These are phyloP conservation scores for Leccinum uliginosum DNA, from an alignment of 768 basidiomycete species.

Conservation along the genomic window DNA sequence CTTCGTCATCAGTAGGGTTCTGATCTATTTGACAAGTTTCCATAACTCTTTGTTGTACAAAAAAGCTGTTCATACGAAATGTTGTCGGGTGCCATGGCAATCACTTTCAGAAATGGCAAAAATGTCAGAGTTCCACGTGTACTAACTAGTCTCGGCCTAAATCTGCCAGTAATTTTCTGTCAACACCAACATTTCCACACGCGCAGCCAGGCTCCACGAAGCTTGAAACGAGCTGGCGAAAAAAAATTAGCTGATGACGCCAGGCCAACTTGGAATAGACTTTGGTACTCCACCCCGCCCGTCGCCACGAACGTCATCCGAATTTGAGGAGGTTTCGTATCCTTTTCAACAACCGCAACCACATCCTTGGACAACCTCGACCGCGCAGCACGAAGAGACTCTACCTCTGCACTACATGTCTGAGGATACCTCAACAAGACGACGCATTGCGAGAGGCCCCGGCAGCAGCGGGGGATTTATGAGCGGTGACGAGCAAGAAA, in stretches of 20 bases:
- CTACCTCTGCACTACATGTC: conserved; percentile 51
- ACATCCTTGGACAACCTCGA: conserved; percentile 26
- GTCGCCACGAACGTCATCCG: conserved; percentile 51
- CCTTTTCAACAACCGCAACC: conserved; percentile 37
- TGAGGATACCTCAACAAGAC: conserved; percentile 45
- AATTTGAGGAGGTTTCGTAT: conserved; percentile 69
- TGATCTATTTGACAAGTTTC: background rate
- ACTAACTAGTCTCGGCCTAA: background rate
- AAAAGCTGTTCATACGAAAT: conserved; percentile 20
- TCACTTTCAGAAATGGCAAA: background rate
- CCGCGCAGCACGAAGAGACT: conserved; percentile 33
- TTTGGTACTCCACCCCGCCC: conserved; percentile 55
- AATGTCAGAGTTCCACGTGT: conserved; percentile 10
- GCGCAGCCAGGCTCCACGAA: background rate
- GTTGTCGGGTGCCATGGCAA: conserved; percentile 11
- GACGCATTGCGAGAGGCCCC: conserved; percentile 39
- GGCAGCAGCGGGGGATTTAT: conserved; percentile 30
- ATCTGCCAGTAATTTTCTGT: no score
- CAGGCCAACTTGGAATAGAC: conserved; percentile 64
- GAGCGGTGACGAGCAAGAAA: conserved; percentile 25
- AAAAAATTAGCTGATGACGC: conserved; percentile 48
- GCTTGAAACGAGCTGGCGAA: conserved; percentile 2
- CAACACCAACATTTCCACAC: background rate
- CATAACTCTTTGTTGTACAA: conserved; percentile 5
- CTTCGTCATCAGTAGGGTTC: conserved; percentile 37